phyloP scores from a whole-genome alignment of 2,329 filamentous ascomycete species.

The Aspergillus sp. region DNA sequence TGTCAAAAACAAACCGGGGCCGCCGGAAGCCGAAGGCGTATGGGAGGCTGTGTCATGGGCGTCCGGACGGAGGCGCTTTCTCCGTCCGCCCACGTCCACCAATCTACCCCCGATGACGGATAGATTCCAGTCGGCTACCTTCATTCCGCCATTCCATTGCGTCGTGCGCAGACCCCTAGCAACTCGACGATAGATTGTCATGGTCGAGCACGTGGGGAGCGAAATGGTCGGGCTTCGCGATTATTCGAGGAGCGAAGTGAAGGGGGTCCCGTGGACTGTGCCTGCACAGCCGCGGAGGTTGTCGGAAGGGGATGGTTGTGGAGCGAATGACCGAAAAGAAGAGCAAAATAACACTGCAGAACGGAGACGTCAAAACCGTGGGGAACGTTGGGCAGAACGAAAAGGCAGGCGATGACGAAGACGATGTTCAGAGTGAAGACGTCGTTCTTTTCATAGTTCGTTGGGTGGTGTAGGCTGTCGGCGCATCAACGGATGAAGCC shows the following conservation, averaged over 20 bases:
- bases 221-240: background rate
- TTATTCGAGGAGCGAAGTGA: background rate
- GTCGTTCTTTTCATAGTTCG: conserved; percentile 4
- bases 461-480: background rate
- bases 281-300: conserved; percentile 12
- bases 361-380: conserved; percentile 2
- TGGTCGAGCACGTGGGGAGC: background rate
- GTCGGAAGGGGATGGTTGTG: conserved; percentile 3
- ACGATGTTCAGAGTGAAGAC: conserved; percentile 2
- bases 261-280: conserved; percentile 7
- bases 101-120: no score
- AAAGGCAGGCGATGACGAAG: conserved; percentile 4
- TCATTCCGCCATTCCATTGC: background rate
- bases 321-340: conserved; percentile 9
- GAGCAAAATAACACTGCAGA: conserved; percentile 5
- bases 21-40: no score
- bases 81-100: no score
- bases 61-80: no score
- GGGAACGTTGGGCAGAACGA: background rate
- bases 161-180: background rate
- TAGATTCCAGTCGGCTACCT: background rate
- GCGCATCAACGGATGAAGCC: conserved; percentile 39
- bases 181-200: background rate
- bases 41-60: no score
- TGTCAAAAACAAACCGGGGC: background rate